Base-by-base conservation (phyloP, 176 grass and related monocot species). In the Saccharum spontaneum region DNA sequence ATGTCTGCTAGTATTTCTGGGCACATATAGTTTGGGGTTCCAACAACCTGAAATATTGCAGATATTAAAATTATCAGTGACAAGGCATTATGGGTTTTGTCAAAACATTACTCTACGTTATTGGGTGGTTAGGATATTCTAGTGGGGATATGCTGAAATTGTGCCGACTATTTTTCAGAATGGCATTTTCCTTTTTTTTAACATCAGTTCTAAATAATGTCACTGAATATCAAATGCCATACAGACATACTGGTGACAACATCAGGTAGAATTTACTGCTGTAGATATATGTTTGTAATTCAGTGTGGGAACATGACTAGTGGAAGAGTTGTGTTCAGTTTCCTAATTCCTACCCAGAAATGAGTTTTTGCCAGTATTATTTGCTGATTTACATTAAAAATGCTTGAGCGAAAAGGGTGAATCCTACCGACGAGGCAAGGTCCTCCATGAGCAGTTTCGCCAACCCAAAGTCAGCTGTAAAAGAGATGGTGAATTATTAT, bases 1-100 rank as follows among this genome's bases (percentile, higher is more conserved):
- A 97, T 90, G 34, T 92, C 94, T 34, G 87, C 87, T 67, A 97
- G 83, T 88, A 97, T 94, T 74, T 97, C 89, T 84, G 94, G 94
- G 48, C 94, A 97, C 89, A 92, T 97, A 73, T 97, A 97, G 86
- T 94, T 94, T 62, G 94, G 94, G 67, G 94, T 97, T 83, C 89
- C 91, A 18, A 97, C 94, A 15, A 97, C 79, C 94, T 97, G 84
- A 86, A 82, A 72, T 86, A 38, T 52, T 15, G 52, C 13, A 86
- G 5, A 73, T 17, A 12, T 63, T 5, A 12, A 76, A 75, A 60
- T 31, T 39, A 34, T 36, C n/a, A 68, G 26, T 82, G 36, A 50
- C 16, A 44, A 45, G 22, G 20, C n/a, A 82, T 67, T 49, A 82
- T 11, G 9, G 16, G 40, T 73, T 59, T 14, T 63, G 15, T 33